Evolutionary conservation across 441 rosid genomes (phyloP).

Genomic region (Isatis lusitanica): DNA sequence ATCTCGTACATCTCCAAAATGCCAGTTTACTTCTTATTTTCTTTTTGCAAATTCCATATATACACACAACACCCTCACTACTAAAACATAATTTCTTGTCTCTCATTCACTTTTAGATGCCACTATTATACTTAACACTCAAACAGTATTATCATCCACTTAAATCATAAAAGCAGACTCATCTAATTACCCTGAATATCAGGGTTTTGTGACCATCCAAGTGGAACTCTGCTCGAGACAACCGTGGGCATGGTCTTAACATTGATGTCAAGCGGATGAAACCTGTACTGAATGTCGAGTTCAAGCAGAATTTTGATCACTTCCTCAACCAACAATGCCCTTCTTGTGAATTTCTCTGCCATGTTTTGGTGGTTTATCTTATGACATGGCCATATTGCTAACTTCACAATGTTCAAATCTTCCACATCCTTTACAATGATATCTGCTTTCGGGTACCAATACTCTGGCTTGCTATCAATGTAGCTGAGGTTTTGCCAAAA

Average conservation of each 20-base stretch:
- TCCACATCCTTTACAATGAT: slow-evolving; percentile 51
- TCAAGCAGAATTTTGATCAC: slow-evolving; percentile 55
- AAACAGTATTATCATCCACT: not conserved
- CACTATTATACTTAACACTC: not conserved
- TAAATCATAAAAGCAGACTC: not conserved
- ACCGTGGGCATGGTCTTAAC: slow-evolving; percentile 46
- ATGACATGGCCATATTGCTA: slow-evolving; percentile 58
- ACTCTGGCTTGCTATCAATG: slow-evolving; percentile 57
- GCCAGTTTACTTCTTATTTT: no score
- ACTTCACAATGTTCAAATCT: slow-evolving; percentile 39
- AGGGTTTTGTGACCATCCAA: slow-evolving; percentile 35
- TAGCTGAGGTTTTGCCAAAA: slow-evolving; percentile 41
- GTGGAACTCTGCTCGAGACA: slow-evolving; percentile 35
- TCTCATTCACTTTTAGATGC: slow-evolving; percentile 8
- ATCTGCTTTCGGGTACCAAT: slow-evolving; percentile 56
- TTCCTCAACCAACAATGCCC: slow-evolving; percentile 63
- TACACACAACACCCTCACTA: not conserved
- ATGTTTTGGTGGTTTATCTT: slow-evolving; percentile 72
- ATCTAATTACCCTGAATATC: slow-evolving; percentile 7
- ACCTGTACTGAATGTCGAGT: slow-evolving; percentile 58
- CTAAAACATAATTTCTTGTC: not conserved
- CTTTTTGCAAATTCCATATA: not conserved
- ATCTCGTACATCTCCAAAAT: no score
- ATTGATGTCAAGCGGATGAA: slow-evolving; percentile 64
- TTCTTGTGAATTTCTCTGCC: slow-evolving; percentile 51